phyloP scores from a whole-genome alignment of 805 yeast genomes.

The Teunomyces cretensis region DNA sequence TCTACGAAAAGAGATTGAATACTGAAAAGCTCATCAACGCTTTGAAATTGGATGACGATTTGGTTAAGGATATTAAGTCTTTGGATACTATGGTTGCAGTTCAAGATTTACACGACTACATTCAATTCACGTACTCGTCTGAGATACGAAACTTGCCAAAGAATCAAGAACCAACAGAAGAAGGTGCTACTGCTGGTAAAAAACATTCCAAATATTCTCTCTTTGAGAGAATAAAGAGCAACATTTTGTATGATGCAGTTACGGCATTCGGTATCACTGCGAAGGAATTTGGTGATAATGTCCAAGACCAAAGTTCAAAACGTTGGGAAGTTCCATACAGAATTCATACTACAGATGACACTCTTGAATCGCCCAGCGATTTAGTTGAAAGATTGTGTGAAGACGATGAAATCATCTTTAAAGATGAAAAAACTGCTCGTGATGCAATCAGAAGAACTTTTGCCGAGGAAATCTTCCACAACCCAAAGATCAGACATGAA shows the following conservation, averaged over 20 bases:
- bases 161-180: slow-evolving; percentile 15
- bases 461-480: slow-evolving; percentile 77
- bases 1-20: slow-evolving; percentile 69
- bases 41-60: slow-evolving; percentile 56
- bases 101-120: slow-evolving; percentile 83
- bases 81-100: slow-evolving; percentile 71
- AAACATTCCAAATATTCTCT: slow-evolving; percentile 60
- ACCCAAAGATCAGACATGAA: slow-evolving; percentile 75
- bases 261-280: slow-evolving; percentile 76
- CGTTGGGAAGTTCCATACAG: slow-evolving; percentile 47
- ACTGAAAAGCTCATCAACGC: slow-evolving; percentile 56
- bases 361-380: slow-evolving; percentile 58
- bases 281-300: slow-evolving; percentile 78
- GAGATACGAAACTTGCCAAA: slow-evolving; percentile 50
- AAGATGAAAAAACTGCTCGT: slow-evolving; percentile 59
- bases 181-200: slow-evolving; percentile 26
- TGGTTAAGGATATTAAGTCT: slow-evolving; percentile 51
- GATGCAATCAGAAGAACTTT: slow-evolving; percentile 73
- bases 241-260: slow-evolving; percentile 64
- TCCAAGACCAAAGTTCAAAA: slow-evolving; percentile 56
- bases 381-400: slow-evolving; percentile 49
- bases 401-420: slow-evolving; percentile 51
- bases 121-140: slow-evolving; percentile 69
- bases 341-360: slow-evolving; percentile 72
- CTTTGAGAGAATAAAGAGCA: slow-evolving; percentile 65